These are phyloP conservation scores for Coniochaeta pulveracea DNA, from an alignment of 2,329 filamentous ascomycete species.

Conservation along the genomic window DNA sequence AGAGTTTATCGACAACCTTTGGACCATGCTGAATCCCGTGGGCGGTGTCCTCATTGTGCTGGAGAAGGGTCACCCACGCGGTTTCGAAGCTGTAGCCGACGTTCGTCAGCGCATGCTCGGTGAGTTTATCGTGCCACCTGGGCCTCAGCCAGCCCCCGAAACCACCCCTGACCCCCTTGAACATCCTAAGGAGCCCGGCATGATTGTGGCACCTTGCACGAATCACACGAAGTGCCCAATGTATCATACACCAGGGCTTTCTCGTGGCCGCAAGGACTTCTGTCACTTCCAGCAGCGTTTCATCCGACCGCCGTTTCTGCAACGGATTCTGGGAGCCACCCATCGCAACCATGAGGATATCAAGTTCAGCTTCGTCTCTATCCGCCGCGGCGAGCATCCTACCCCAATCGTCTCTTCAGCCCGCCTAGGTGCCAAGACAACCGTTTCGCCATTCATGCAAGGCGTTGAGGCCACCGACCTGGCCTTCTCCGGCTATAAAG, in stretches of 20 bases:
- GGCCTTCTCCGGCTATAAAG: slow-evolving; percentile 60
- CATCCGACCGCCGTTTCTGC: slow-evolving; percentile 71
- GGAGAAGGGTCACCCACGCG: slow-evolving; percentile 83
- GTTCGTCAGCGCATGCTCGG: slow-evolving; percentile 71
- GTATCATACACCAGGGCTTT: slow-evolving; percentile 63
- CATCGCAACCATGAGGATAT: slow-evolving; percentile 82
- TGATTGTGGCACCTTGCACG: slow-evolving; percentile 69
- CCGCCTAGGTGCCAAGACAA: slow-evolving; percentile 11
- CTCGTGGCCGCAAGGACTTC: slow-evolving; percentile 70
- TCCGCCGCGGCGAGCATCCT: slow-evolving; percentile 60
- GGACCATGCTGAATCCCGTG: slow-evolving; percentile 72
- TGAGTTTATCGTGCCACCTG: slow-evolving; percentile 58
- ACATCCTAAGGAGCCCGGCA: slow-evolving; percentile 43
- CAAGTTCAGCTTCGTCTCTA: slow-evolving; percentile 78
- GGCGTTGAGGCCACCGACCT: slow-evolving; percentile 45
- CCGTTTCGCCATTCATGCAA: slow-evolving; percentile 23
- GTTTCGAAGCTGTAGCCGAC: slow-evolving; percentile 84
- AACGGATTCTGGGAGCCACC: slow-evolving; percentile 57
- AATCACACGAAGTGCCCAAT: slow-evolving; percentile 84
- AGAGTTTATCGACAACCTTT: slow-evolving; percentile 74
- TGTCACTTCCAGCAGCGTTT: slow-evolving; percentile 89
- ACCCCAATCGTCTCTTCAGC: slow-evolving; percentile 6
- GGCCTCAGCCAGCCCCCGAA: slow-evolving; percentile 21
- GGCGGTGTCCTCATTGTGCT: slow-evolving; percentile 80
- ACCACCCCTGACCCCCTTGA: slow-evolving; percentile 29